A percentile compares a stretch with the other conserved stretches of the same genome.
These are phyloP conservation scores for Rasamsonia emersonii DNA, from an alignment of 2,329 filamentous ascomycete genomes.

Conservation along the genomic window DNA sequence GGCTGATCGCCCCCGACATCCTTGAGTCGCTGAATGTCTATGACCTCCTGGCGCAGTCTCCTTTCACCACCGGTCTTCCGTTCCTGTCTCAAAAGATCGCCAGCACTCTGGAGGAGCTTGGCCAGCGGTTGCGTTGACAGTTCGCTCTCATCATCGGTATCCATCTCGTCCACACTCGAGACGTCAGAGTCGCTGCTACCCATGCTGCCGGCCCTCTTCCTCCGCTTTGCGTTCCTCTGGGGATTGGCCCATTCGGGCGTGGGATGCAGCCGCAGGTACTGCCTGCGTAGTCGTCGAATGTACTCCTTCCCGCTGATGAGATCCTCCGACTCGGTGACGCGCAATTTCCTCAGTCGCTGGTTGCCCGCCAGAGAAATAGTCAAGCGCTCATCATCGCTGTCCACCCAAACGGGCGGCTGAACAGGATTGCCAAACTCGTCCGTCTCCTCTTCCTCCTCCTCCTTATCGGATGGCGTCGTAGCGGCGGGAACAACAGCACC, in stretches of 20 bases:
- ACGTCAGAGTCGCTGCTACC: slow-evolving; percentile 21
- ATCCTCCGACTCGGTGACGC: slow-evolving; percentile 74
- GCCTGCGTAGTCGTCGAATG: slow-evolving; percentile 65
- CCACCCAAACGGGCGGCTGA: slow-evolving; percentile 60
- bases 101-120: slow-evolving; percentile 66
- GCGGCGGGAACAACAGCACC: slow-evolving; percentile 22
- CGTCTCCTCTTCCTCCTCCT: slow-evolving; percentile 21
- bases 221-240: slow-evolving; percentile 40
- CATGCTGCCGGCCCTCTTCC: slow-evolving; percentile 22
- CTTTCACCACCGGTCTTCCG: slow-evolving; percentile 49
- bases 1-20: slow-evolving; percentile 74
- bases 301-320: slow-evolving; percentile 82
- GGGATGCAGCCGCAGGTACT: slow-evolving; percentile 58
- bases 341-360: slow-evolving; percentile 70
- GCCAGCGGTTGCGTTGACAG: slow-evolving; percentile 70
- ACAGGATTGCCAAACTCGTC: slow-evolving; percentile 5
- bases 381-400: slow-evolving; percentile 89
- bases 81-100: slow-evolving; percentile 50
- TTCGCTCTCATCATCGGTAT: slow-evolving; percentile 50
- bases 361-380: slow-evolving; percentile 72
- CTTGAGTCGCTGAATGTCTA: slow-evolving; percentile 83
- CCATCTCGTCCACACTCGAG: slow-evolving; percentile 46
- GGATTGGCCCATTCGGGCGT: slow-evolving; percentile 53
- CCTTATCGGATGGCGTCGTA: slow-evolving; percentile 31
- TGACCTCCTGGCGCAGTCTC: slow-evolving; percentile 73